Percentiles rank a stretch among this genome's conserved stretches.
Conservation (phyloP, 495 filamentous ascomycete genomes). For the Friedmanniomyces simplex region DNA sequence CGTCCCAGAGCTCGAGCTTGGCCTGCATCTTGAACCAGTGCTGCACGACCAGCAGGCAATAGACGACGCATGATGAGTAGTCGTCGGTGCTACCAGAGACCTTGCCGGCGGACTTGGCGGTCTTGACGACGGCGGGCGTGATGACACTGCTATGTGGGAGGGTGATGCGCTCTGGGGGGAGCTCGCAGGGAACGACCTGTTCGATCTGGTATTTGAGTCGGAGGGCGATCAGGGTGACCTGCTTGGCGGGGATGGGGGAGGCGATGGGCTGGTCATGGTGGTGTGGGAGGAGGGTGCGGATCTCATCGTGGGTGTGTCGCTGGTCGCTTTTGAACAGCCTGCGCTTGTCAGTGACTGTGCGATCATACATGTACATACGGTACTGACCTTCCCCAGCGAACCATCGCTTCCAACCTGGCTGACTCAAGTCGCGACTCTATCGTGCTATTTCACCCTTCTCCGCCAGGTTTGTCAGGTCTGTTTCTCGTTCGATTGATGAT, state of each 20-base stretch:
- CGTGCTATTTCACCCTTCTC: background rate
- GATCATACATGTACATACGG: background rate
- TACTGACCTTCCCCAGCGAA: slow-evolving; percentile 3
- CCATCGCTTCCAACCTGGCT: slow-evolving; percentile 1
- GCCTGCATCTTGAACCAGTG: slow-evolving; percentile 86
- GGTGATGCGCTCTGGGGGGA: slow-evolving; percentile 62
- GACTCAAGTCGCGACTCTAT: background rate
- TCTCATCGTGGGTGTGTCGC: slow-evolving; percentile 2
- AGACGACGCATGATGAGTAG: slow-evolving; percentile 66
- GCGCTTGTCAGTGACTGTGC: background rate
- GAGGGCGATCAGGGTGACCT: slow-evolving; percentile 79
- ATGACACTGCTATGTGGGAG: slow-evolving; percentile 74
- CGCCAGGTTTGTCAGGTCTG: background rate
- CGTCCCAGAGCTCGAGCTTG: slow-evolving; percentile 76
- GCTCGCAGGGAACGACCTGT: slow-evolving; percentile 74
- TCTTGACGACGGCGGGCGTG: slow-evolving; percentile 62
- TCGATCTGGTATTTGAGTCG: slow-evolving; percentile 87
- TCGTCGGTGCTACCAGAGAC: slow-evolving; percentile 44
- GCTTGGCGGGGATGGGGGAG: slow-evolving; percentile 53
- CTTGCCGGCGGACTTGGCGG: slow-evolving; percentile 64
- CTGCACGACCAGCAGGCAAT: slow-evolving; percentile 76
- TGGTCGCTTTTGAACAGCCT: slow-evolving; percentile 5
- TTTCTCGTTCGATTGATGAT: too few species aligned
- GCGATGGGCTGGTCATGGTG: slow-evolving; percentile 37
- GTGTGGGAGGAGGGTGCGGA: slow-evolving; percentile 50